Percentiles rank a stretch among this genome's conserved stretches.
Evolutionary conservation across 1,284 basidiomycete species (phyloP).

Genomic region (Phaffia rhodozyma): DNA sequence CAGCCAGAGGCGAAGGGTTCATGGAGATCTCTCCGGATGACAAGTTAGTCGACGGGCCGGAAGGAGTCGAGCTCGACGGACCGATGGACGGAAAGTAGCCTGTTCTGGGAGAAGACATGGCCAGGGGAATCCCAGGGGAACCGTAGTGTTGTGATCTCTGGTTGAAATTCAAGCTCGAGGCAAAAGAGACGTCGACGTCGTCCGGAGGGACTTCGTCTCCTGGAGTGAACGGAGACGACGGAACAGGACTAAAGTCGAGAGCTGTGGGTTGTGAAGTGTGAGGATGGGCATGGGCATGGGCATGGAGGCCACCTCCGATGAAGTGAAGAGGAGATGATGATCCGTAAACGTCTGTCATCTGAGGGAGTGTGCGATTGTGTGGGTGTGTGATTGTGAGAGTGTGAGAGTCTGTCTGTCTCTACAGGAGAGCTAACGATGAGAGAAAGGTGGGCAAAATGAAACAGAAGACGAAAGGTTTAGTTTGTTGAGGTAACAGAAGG

Average conservation of each 20-base stretch:
- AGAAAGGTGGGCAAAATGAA: neutral
- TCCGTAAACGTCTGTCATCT: slow-evolving; percentile 7
- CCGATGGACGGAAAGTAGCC: neutral
- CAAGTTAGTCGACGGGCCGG: neutral
- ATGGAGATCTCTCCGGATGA: neutral
- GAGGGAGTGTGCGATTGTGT: neutral
- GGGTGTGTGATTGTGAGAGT: neutral
- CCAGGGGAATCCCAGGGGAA: too few relatives aligned
- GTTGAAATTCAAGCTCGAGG: neutral
- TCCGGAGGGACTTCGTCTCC: slow-evolving; percentile 7
- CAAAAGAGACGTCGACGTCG: slow-evolving; percentile 15
- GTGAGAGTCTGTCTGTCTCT: neutral
- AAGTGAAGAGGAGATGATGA: slow-evolving; percentile 5
- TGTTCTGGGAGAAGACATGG: too few relatives aligned
- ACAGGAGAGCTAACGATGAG: neutral
- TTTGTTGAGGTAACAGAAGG: neutral
- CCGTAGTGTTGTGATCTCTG: too few relatives aligned
- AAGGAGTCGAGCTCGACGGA: slow-evolving; percentile 5
- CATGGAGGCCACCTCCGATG: too few relatives aligned
- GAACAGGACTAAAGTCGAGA: neutral
- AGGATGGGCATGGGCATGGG: too few relatives aligned
- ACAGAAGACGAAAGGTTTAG: neutral
- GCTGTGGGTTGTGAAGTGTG: neutral
- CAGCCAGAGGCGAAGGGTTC: neutral
- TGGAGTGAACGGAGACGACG: slow-evolving; percentile 7